Evolutionary conservation across 1,139 yeast genomes (phyloP).

Genomic region (Blastobotrys proliferans): DNA sequence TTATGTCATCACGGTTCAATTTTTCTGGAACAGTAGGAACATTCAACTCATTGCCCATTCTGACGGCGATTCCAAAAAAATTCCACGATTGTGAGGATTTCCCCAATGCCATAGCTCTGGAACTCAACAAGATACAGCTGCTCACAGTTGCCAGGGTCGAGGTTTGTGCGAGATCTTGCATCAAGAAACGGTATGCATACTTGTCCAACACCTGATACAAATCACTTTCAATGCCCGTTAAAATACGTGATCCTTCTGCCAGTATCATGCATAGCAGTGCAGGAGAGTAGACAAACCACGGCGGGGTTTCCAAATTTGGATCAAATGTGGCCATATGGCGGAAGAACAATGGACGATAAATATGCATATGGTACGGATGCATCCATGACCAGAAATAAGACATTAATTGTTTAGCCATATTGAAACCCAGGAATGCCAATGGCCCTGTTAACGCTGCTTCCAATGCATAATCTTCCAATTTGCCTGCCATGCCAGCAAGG

Average conservation of each 20-base stretch:
- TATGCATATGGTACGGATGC: constrained; percentile 13
- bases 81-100: constrained; percentile 8
- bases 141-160: constrained; percentile 5
- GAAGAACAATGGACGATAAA: constrained; percentile 11
- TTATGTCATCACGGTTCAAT: background rate
- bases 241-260: constrained; percentile 9
- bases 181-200: constrained; percentile 3
- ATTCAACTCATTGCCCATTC: constrained; percentile 2
- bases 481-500: constrained; percentile 2
- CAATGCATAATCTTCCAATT: constrained; percentile 12
- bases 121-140: constrained; percentile 5
- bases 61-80: constrained; percentile 8
- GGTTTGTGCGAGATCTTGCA: constrained; percentile 4
- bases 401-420: constrained; percentile 10
- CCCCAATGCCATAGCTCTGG: constrained; percentile 4
- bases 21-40: constrained; percentile 1
- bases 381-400: constrained; percentile 13
- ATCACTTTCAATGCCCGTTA: constrained; percentile 8
- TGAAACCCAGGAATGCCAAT: background rate
- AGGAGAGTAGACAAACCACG: constrained; percentile 8
- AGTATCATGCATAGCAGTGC: constrained; percentile 12
- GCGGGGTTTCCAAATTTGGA: background rate
- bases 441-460: constrained; percentile 7
- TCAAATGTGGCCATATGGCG: constrained; percentile 10
- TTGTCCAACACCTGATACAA: constrained; percentile 8